These are phyloP conservation scores for Neurospora sp. DNA, from an alignment of 495 filamentous ascomycete genomes.

Conservation along the genomic window DNA sequence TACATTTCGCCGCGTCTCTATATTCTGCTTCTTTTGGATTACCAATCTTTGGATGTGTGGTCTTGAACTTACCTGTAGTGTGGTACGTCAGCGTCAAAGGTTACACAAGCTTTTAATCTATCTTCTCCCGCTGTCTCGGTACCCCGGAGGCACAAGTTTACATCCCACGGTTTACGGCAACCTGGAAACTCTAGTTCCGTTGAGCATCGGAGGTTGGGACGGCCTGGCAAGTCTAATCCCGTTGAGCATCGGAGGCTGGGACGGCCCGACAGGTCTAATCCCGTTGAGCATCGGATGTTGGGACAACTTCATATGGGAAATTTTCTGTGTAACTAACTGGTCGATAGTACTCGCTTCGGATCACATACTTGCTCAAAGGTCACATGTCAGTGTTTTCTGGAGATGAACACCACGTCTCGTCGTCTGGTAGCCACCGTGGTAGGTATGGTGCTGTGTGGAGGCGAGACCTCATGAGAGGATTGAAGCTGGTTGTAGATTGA, in stretches of 20 bases:
- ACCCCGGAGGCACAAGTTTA: neutral
- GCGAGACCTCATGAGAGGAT: neutral
- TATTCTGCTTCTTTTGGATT: neutral
- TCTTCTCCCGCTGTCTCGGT: neutral
- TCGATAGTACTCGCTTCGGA: neutral
- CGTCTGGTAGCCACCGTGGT: neutral
- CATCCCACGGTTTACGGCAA: neutral
- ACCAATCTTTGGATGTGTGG: neutral
- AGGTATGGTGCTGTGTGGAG: neutral
- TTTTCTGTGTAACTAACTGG: neutral
- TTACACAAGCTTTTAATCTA: neutral
- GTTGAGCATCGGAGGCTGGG: neutral
- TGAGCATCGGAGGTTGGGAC: neutral
- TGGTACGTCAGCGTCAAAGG: neutral
- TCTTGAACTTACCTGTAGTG: neutral
- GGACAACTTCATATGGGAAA: neutral
- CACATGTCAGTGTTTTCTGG: neutral
- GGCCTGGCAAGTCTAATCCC: neutral
- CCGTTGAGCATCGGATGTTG: neutral
- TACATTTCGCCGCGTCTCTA: neutral
- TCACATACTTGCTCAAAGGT: neutral
- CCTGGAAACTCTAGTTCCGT: neutral
- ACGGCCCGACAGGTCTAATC: neutral
- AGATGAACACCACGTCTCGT: neutral
- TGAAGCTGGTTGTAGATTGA: neutral